Base-by-base conservation (phyloP, 2,329 filamentous ascomycete genomes). In the Macroventuria anomochaeta region DNA sequence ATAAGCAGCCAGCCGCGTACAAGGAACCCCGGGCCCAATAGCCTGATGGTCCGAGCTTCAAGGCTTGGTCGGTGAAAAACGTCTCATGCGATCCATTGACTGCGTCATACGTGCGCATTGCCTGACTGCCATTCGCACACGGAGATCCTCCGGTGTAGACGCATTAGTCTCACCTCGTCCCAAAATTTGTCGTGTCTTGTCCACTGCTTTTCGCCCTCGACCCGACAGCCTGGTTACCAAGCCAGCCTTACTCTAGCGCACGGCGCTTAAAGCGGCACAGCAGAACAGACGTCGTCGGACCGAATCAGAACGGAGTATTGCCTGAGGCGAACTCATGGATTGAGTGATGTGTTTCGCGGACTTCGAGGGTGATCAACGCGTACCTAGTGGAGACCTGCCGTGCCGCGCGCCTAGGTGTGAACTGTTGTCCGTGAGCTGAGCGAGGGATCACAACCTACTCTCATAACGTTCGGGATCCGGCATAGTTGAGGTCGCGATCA, bases 261-360 rank as follows among this genome's bases (percentile, higher is more conserved):
- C 31, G 50, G 55, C 55, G 55, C 55, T 49, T 57, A 53, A 18
- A n/a, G 50, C 55, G 55, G 50, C 55, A 53, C 43, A 54, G 50
- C 34, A 41, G 48, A 18, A 29, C 32, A 32, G 8, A 32, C 18
- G 42, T 50, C 25, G 36, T 46, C 52, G 52, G 52, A 41, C 52
- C 52, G 52, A 55, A 42, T 50, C 46, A 40, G 34, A 26, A 34
- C 34, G n/a, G 29, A 32, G 21, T 26, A 28, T 21, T 34, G 39
- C 17, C 17, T 42, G 23, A 53, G 21, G 23, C 15, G 17, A 43
- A 10, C 26, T 18, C 25, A n/a, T 20, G 13, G n/a, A 48, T 43
- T 26, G 28, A 39, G 32, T 18, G 38, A 53, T 48, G 23, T 28
- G 15, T 17, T 46, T 46, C 20, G 48, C 17, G 34, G 41, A 25